Percentiles rank a stretch among this genome's conserved stretches.
Conservation (phyloP, 495 filamentous ascomycete species). For the Aspergillus asperescens region DNA sequence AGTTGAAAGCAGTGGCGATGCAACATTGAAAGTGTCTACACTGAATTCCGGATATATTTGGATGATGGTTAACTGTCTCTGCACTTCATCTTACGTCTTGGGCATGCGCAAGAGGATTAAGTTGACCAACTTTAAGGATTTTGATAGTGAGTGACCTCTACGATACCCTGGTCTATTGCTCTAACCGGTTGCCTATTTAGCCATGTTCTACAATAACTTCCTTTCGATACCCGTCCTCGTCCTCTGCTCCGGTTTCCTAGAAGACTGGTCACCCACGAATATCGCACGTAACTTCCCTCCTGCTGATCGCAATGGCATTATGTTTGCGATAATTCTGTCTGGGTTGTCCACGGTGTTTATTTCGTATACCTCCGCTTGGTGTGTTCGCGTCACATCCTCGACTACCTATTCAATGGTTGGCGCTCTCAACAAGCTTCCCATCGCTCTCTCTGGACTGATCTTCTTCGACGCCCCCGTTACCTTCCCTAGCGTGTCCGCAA, state of each 20-base stretch:
- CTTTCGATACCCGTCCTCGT: constrained; percentile 92
- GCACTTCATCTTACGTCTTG: constrained; percentile 83
- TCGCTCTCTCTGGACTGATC: constrained; percentile 81
- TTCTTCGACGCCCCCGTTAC: constrained; percentile 96
- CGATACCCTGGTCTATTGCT: neutral
- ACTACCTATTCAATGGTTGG: constrained; percentile 99
- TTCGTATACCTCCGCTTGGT: constrained; percentile 97
- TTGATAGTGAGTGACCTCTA: constrained; percentile 72
- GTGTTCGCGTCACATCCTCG: constrained; percentile 91
- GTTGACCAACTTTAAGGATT: constrained; percentile 99
- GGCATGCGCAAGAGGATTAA: constrained; percentile 98
- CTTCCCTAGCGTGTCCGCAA: constrained; percentile 85
- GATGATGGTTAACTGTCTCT: constrained; percentile 98
- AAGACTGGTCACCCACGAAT: constrained; percentile 89
- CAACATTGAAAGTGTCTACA: constrained; percentile 73
- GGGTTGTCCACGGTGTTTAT: constrained; percentile 94
- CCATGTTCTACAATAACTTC: constrained; percentile 99
- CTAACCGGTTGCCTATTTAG: constrained; percentile 48
- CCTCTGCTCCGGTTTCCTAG: constrained; percentile 71
- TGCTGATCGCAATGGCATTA: constrained; percentile 65
- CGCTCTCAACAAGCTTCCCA: constrained; percentile 94
- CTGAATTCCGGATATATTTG: constrained; percentile 95
- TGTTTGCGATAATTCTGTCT: constrained; percentile 88
- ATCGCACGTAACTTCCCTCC: constrained; percentile 80
- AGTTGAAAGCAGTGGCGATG: constrained; percentile 54